Evolutionary conservation across 768 basidiomycete species (phyloP), one percentile per base, ranked within the genome.

Genomic region (Lentinula detonsa): DNA sequence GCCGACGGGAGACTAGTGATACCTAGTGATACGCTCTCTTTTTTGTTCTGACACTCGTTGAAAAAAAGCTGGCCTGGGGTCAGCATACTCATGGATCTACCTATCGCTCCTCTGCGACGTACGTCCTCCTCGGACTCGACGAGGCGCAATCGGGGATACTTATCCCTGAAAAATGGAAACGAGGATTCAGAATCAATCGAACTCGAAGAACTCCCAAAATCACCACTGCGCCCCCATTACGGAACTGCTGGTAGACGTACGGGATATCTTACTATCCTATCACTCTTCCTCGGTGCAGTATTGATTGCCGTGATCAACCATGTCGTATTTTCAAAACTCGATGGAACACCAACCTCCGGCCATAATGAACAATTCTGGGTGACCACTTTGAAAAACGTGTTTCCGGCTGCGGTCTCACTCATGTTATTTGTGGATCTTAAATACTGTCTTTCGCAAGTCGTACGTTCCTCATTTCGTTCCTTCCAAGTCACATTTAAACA

Each of bases 321-420:
- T 42, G 40, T 56, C n/a, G 55, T 40, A 4, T 56, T 56, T 9
- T 42, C 39, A 0, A 37, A 56, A 16, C 23, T 56, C 10, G 40
- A 56, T 43, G 55, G 55, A 33, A 56, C n/a, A 56, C 37, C 15
- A 23, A 56, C 55, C 15, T 39, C 37, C 21, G 39, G 40, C 28
- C 55, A 43, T 42, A 56, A 40, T 6, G 23, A 37, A n/a, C 55
- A 56, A 40, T 56, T 56, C 23, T 56, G 55, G 55, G 55, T 56
- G 6, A 42, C 55, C 9, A 28, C 40, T 10, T 21, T 56, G 9
- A 40, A 56, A 33, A 56, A 56, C 23, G 39, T 56, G 11, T 56
- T 56, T 11, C 55, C 55, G 6, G 18, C 55, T 40, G 39, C 40
- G 10, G 55, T 56, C 16, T n/a, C 55, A 15, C 39, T 56, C 18